A percentile compares a stretch with the other conserved stretches of the same genome.
Evolutionary conservation across 1,284 basidiomycete genomes (phyloP).

Genomic region (Malassezia restricta): DNA sequence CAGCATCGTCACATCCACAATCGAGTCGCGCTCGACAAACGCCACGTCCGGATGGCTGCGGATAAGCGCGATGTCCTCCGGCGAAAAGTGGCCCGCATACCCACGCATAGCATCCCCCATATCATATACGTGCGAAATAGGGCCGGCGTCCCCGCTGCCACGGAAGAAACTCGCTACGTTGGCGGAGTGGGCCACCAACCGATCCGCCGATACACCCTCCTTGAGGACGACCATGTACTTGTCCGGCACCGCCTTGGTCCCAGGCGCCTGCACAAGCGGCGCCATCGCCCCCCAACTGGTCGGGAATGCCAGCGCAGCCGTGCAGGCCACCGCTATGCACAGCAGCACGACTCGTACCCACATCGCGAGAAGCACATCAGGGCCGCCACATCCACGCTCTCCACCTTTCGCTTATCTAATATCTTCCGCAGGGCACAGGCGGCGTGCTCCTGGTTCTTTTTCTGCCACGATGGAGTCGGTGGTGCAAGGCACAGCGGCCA

Average conservation of each 20-base stretch:
- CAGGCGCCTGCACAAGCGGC: not conserved
- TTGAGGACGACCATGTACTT: slow-evolving; percentile 45
- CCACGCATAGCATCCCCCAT: slow-evolving; percentile 53
- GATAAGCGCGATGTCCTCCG: slow-evolving; percentile 63
- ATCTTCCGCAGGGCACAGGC: too few species aligned
- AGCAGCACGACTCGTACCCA: too few species aligned
- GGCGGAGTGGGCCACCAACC: slow-evolving; percentile 31
- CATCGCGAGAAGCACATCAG: too few species aligned
- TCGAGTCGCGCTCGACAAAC: slow-evolving; percentile 72
- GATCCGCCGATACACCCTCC: slow-evolving; percentile 25
- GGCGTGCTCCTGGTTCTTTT: too few species aligned
- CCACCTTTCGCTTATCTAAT: too few species aligned
- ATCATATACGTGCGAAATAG: slow-evolving; percentile 39
- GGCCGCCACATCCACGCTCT: too few species aligned
- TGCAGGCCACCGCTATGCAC: too few species aligned
- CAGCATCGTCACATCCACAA: slow-evolving; percentile 36
- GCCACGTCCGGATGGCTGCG: slow-evolving; percentile 78
- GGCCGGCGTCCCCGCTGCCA: slow-evolving; percentile 1
- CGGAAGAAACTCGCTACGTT: not conserved
- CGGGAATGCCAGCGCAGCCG: too few species aligned
- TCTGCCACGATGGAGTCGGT: not conserved
- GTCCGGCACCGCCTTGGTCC: slow-evolving; percentile 19
- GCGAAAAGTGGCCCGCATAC: slow-evolving; percentile 73
- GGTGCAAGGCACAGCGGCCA: not conserved
- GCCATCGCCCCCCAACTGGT: not conserved